Evolutionary conservation across 202 grass and related monocot species (phyloP).

Genomic region (Zizania palustris): DNA sequence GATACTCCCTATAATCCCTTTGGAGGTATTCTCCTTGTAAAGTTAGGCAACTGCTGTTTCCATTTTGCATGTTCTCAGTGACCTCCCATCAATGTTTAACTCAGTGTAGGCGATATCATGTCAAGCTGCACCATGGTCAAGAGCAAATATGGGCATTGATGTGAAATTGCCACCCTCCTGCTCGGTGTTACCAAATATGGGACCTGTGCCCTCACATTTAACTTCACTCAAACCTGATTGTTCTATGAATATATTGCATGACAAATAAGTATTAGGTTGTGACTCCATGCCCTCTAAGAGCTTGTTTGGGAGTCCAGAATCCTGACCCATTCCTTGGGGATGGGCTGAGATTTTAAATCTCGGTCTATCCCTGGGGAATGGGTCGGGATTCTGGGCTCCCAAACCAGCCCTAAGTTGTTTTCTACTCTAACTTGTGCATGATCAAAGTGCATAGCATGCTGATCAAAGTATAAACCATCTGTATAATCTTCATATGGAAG

Average conservation of each 20-base stretch:
- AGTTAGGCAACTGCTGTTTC: conserved; percentile 52
- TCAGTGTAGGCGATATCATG: conserved; percentile 42
- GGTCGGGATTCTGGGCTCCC: no score
- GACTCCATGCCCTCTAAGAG: no score
- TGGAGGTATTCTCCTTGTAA: conserved; percentile 49
- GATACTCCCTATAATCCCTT: conserved; percentile 35
- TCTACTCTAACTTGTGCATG: conserved; percentile 46
- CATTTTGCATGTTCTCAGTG: no score
- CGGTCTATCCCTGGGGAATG: no score
- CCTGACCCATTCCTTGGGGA: no score
- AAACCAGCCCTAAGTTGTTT: conserved; percentile 12
- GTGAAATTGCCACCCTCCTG: conserved; percentile 45
- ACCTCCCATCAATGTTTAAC: conserved; percentile 49
- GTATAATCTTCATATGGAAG: conserved; percentile 32
- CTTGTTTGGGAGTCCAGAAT: no score
- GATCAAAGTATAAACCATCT: conserved; percentile 38
- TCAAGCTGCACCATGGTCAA: conserved; percentile 34
- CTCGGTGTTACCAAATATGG: conserved; percentile 39
- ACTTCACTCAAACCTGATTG: conserved; percentile 56
- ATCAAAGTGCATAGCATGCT: conserved; percentile 36
- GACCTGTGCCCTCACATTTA: conserved; percentile 37
- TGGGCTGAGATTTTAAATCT: no score
- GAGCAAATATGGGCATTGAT: conserved; percentile 34
- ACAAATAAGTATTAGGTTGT: no score
- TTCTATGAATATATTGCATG: conserved; percentile 40